Conservation (phyloP, 306 rosid species). For the Cucurbita argyrosperma region DNA sequence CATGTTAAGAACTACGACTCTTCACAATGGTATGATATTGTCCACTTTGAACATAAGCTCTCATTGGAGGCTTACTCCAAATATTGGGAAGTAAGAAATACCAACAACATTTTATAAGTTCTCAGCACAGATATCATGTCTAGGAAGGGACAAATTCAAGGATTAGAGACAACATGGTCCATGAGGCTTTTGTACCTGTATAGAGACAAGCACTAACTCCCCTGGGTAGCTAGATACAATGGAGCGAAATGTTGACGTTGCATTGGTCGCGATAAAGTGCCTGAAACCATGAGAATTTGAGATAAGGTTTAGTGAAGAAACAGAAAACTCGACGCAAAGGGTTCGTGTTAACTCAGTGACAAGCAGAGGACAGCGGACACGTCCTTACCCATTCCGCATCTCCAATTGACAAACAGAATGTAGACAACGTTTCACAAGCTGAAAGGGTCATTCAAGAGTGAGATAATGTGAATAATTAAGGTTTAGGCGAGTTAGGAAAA, state of each 20-base stretch:
- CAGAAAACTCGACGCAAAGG: neutral
- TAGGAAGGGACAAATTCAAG: neutral
- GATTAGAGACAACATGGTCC: neutral
- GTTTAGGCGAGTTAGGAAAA: neutral
- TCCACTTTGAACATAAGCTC: too few relatives aligned
- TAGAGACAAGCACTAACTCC: conserved; percentile 54
- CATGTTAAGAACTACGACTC: too few relatives aligned
- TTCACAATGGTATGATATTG: too few relatives aligned
- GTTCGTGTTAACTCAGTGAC: neutral
- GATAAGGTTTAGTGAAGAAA: conserved; percentile 2
- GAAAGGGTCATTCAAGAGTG: conserved; percentile 14
- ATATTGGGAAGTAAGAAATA: neutral
- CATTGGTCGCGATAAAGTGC: conserved; percentile 67
- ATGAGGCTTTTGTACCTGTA: conserved; percentile 46
- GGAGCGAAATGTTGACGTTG: conserved; percentile 73
- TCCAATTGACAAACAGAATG: conserved; percentile 28
- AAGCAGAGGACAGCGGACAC: neutral
- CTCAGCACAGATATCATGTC: neutral
- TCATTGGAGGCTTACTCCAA: too few relatives aligned
- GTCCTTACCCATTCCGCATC: conserved; percentile 50
- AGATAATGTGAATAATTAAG: neutral
- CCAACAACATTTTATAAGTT: neutral
- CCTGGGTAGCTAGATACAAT: conserved; percentile 66
- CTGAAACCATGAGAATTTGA: conserved; percentile 24
- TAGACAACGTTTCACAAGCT: conserved; percentile 69